phyloP scores from a whole-genome alignment of 169 alveolate genomes.

The Cryptosporidium muris region DNA sequence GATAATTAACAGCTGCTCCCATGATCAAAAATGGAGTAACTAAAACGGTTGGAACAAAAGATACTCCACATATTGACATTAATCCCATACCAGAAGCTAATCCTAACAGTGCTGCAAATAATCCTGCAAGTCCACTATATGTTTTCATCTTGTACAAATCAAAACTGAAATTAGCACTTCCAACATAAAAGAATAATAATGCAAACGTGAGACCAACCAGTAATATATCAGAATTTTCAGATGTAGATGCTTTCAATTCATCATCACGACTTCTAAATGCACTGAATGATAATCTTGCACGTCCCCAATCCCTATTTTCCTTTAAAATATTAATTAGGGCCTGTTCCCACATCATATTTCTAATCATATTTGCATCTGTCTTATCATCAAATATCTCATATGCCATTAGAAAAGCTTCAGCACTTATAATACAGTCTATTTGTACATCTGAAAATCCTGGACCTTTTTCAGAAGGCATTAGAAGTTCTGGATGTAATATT shows the following conservation, averaged over 20 bases:
- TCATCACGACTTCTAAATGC: slow-evolving; percentile 79
- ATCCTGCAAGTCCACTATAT: slow-evolving; percentile 79
- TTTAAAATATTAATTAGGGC: slow-evolving; percentile 74
- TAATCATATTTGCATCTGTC: slow-evolving; percentile 68
- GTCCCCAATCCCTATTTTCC: slow-evolving; percentile 76
- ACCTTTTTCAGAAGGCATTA: slow-evolving; percentile 60
- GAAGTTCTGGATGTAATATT: slow-evolving; percentile 69
- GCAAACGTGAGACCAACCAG: slow-evolving; percentile 79
- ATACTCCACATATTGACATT: slow-evolving; percentile 75
- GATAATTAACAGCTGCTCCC: slow-evolving; percentile 80
- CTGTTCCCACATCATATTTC: slow-evolving; percentile 79
- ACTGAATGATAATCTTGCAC: slow-evolving; percentile 73
- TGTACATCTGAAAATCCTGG: slow-evolving; percentile 74
- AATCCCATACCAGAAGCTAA: slow-evolving; percentile 79
- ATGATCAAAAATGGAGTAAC: slow-evolving; percentile 78
- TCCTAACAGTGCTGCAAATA: slow-evolving; percentile 79
- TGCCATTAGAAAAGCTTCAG: slow-evolving; percentile 74
- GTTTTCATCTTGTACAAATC: slow-evolving; percentile 74
- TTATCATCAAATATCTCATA: slow-evolving; percentile 76
- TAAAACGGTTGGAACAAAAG: slow-evolving; percentile 79
- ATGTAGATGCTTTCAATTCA: slow-evolving; percentile 76
- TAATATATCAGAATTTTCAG: slow-evolving; percentile 76
- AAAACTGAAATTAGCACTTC: slow-evolving; percentile 77
- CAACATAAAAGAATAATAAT: slow-evolving; percentile 75
- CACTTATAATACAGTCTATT: slow-evolving; percentile 76